These are phyloP conservation scores for Omphalea diandra DNA, from an alignment of 441 rosid species.

Conservation along the genomic window DNA sequence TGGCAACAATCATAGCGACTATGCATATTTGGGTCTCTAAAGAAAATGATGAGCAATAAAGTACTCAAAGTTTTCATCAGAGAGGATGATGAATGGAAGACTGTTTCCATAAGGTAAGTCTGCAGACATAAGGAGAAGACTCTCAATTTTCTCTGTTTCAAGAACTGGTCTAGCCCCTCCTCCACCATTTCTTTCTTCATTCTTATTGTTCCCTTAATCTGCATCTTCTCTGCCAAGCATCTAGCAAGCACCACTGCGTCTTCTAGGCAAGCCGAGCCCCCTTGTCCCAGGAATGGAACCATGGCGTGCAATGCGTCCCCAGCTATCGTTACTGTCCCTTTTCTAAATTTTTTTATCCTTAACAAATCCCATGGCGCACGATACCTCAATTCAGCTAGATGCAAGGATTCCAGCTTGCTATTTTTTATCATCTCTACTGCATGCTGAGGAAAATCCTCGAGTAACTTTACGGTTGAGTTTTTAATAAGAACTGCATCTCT, in stretches of 20 bases:
- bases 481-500: slow-evolving; percentile 33
- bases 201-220: background rate
- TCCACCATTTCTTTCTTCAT: slow-evolving; percentile 5
- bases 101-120: slow-evolving; percentile 38
- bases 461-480: slow-evolving; percentile 29
- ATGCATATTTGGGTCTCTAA: slow-evolving; percentile 22
- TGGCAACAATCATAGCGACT: background rate
- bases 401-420: slow-evolving; percentile 27
- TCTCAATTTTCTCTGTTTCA: slow-evolving; percentile 42
- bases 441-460: slow-evolving; percentile 30
- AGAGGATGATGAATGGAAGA: slow-evolving; percentile 23
- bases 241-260: slow-evolving; percentile 51
- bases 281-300: slow-evolving; percentile 65
- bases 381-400: slow-evolving; percentile 34
- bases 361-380: slow-evolving; percentile 47
- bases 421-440: slow-evolving; percentile 38
- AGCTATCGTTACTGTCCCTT: slow-evolving; percentile 47
- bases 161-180: slow-evolving; percentile 34
- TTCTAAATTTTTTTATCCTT: slow-evolving; percentile 27
- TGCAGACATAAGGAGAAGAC: slow-evolving; percentile 39
- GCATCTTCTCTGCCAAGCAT: slow-evolving; percentile 33
- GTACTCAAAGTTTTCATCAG: slow-evolving; percentile 17
- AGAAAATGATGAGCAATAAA: slow-evolving; percentile 26
- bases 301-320: slow-evolving; percentile 67
- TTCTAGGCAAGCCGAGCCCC: slow-evolving; percentile 48